Base-by-base conservation (phyloP, 2,329 filamentous ascomycete species). In the Graphilbum ipis-grandicollis region DNA sequence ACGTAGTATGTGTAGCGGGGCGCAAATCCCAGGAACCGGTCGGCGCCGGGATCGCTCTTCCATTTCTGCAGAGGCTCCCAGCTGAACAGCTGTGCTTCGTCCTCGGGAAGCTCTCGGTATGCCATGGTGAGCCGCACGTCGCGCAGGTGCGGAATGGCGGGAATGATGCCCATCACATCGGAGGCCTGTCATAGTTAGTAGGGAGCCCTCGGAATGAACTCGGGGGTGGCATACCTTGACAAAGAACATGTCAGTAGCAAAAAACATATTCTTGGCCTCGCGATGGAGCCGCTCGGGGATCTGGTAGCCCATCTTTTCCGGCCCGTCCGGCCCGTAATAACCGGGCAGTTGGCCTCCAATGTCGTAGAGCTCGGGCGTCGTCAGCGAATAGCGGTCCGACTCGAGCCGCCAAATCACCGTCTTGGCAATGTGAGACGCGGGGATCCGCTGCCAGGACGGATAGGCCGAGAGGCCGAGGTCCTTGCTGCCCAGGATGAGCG, bases 401-500 rank as follows among this genome's bases (percentile, higher is more conserved):
- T 75, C 68, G 5, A 71, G 58, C 33, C 65, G 62, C 71, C 71
- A 76, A n/a, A 78, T 59, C 17, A 63, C 59, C 32, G 56, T 52
- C 49, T 78, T 79, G 3, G 69, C 70, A 34, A 71, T 52, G 9
- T 47, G 48, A 2, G 67, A 65, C 10, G 65, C 66, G 12, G 68
- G 64, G 15, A 64, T 55, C 13, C 62, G 67, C 39, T 68, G 62
- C 74, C 73, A 78, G 2, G 60, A 60, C 15, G 71, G 64, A 47
- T 75, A 77, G 58, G 63, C 59, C 13, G 69, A 66, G 3, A 79
- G 59, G 13, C 60, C 56, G 17, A 75, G 54, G 45, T 79, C 74
- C 47, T 75, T 76, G 47, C 77, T 71, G 13, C 74, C 74, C 2
- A 79, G 56, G 9, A 79, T 60, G 13, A 78, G 55, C 9, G 74